These are phyloP conservation scores for Coemansia sp. DNA, from an alignment of 192 early-diverging fungal species.

Conservation along the genomic window DNA sequence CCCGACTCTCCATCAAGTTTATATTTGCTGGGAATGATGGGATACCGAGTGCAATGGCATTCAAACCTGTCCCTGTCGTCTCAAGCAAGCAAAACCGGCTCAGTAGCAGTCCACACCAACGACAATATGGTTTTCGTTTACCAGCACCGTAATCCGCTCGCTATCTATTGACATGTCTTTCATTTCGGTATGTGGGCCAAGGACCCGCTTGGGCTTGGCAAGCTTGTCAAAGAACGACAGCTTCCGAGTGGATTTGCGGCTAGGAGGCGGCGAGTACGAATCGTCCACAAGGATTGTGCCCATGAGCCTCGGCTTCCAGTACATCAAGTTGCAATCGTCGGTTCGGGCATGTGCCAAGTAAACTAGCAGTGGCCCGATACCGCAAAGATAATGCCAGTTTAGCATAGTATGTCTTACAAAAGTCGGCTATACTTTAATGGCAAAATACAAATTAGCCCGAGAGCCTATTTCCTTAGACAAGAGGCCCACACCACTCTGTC, in stretches of 20 bases:
- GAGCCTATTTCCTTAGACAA: too few relatives aligned
- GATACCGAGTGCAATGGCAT: background rate
- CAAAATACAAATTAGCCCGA: too few relatives aligned
- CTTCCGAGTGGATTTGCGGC: conserved; percentile 6
- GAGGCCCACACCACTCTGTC: too few relatives aligned
- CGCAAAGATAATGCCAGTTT: background rate
- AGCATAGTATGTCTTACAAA: too few relatives aligned
- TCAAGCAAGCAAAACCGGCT: too few relatives aligned
- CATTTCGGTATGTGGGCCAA: conserved; percentile 26
- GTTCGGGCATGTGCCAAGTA: background rate
- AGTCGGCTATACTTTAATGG: too few relatives aligned
- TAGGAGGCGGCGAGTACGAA: conserved; percentile 6
- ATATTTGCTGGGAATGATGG: too few relatives aligned
- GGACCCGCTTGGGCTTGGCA: conserved; percentile 20
- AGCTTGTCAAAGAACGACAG: conserved; percentile 22
- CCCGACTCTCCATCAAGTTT: too few relatives aligned
- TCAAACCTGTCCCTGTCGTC: background rate
- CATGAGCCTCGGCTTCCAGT: conserved; percentile 34
- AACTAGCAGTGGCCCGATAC: background rate
- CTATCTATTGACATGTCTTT: conserved; percentile 20
- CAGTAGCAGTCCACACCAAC: conserved; percentile 37
- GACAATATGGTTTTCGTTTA: conserved; percentile 20
- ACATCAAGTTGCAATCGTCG: conserved; percentile 35
- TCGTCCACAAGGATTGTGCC: conserved; percentile 16
- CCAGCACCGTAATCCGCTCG: conserved; percentile 27